These are phyloP conservation scores for Grammothele lineata DNA, from an alignment of 768 basidiomycete genomes.

Conservation along the genomic window DNA sequence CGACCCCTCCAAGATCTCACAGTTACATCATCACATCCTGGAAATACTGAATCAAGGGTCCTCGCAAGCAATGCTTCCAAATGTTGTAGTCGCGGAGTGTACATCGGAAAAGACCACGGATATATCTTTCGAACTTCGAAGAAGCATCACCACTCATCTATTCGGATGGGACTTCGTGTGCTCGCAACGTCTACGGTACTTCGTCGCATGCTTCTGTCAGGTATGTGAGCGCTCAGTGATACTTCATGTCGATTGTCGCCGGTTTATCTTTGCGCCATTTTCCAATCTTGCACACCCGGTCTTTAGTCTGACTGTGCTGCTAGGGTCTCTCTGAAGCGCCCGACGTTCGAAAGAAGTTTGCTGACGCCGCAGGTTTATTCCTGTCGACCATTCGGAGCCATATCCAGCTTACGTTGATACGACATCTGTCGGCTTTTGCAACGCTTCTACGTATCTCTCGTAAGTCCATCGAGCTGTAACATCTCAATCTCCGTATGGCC, in stretches of 20 bases:
- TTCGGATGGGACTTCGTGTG: constrained; percentile 58
- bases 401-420: constrained; percentile 50
- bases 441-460: no score
- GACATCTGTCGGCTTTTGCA: constrained; percentile 46
- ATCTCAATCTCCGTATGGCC: no score
- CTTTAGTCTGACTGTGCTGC: background rate
- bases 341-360: constrained; percentile 42
- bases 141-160: constrained; percentile 50
- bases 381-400: constrained; percentile 43
- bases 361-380: constrained; percentile 41
- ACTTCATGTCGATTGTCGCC: background rate
- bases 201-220: constrained; percentile 41
- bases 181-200: constrained; percentile 52
- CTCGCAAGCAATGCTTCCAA: constrained; percentile 31
- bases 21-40: constrained; percentile 41
- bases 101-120: constrained; percentile 30
- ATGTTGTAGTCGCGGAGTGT: constrained; percentile 29
- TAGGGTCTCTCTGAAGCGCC: constrained; percentile 38
- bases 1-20: constrained; percentile 30
- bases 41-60: constrained; percentile 34
- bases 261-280: background rate
- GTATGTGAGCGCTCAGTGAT: constrained; percentile 25
- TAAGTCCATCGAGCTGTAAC: no score
- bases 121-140: constrained; percentile 42
- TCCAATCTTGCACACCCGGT: background rate